phyloP scores from a whole-genome alignment of 1,284 basidiomycete species.

The Pseudomicrostroma phylloplanum region DNA sequence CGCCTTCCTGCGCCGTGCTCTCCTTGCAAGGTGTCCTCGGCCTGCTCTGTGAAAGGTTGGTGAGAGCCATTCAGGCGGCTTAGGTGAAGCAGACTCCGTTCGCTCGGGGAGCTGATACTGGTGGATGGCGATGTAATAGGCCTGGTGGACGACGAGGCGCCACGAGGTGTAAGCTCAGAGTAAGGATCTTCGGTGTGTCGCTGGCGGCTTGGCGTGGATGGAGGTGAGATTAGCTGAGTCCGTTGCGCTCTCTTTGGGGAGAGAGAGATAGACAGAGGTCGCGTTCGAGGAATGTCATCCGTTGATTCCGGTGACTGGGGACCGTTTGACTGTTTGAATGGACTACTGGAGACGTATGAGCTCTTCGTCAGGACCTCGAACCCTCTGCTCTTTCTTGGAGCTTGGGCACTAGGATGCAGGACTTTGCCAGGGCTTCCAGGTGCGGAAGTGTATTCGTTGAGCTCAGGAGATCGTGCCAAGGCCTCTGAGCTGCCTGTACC shows the following conservation, averaged over 20 bases:
- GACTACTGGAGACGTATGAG: conserved; percentile 40
- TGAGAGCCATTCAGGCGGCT: conserved; percentile 71
- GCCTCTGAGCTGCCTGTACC: not conserved
- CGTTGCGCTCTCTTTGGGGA: too few relatives aligned
- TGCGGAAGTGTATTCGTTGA: not conserved
- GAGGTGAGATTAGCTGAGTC: too few relatives aligned
- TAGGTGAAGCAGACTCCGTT: conserved; percentile 71
- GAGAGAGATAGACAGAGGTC: too few relatives aligned
- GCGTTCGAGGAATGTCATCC: too few relatives aligned
- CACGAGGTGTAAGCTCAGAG: too few relatives aligned
- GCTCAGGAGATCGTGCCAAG: not conserved
- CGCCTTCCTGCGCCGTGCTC: conserved; percentile 21
- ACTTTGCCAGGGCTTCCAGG: not conserved
- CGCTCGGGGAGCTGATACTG: too few relatives aligned
- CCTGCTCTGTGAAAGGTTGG: conserved; percentile 12
- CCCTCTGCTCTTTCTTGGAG: conserved; percentile 31
- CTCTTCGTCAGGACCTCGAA: conserved; percentile 25
- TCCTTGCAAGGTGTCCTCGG: not conserved
- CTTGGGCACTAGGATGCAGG: conserved; percentile 13
- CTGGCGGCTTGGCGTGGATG: too few relatives aligned
- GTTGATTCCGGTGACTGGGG: too few relatives aligned
- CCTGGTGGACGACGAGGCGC: too few relatives aligned
- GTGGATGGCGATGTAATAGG: conserved; percentile 33
- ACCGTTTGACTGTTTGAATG: conserved; percentile 57
- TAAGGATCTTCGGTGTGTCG: too few relatives aligned